A percentile compares a stretch with the other conserved stretches of the same genome.
phyloP scores from a whole-genome alignment of 768 basidiomycete species.

The Rhizopogon vulgaris region DNA sequence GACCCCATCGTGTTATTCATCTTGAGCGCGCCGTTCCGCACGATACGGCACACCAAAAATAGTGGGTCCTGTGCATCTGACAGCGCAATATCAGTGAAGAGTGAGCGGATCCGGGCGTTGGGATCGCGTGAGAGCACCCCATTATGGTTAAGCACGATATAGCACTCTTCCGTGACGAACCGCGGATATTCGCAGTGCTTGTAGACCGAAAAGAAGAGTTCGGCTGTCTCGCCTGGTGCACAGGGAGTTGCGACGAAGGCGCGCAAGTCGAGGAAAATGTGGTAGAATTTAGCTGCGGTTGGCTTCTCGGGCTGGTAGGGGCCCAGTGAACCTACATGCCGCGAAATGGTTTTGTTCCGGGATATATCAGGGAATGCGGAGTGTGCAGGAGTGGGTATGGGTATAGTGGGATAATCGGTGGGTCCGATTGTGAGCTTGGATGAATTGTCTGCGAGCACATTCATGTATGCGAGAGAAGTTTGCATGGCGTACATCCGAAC shows the following conservation, averaged over 20 bases:
- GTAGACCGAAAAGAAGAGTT: slow-evolving; percentile 91
- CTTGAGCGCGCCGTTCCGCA: slow-evolving; percentile 83
- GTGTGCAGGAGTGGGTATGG: slow-evolving; percentile 56
- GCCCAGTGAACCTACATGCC: slow-evolving; percentile 30
- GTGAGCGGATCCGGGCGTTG: slow-evolving; percentile 66
- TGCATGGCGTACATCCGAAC: slow-evolving; percentile 92
- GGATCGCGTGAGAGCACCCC: slow-evolving; percentile 83
- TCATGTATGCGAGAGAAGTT: slow-evolving; percentile 71
- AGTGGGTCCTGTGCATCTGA: slow-evolving; percentile 83
- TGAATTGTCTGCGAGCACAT: slow-evolving; percentile 38
- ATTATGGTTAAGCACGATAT: slow-evolving; percentile 84
- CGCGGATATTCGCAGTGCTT: slow-evolving; percentile 68
- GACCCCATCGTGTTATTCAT: slow-evolving; percentile 53
- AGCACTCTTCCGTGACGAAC: slow-evolving; percentile 93
- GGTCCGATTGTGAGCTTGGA: slow-evolving; percentile 29
- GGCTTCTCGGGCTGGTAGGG: slow-evolving; percentile 26
- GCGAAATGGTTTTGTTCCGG: slow-evolving; percentile 25
- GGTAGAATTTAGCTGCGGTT: slow-evolving; percentile 71
- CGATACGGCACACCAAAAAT: slow-evolving; percentile 85
- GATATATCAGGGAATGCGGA: slow-evolving; percentile 62
- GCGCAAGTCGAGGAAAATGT: slow-evolving; percentile 84
- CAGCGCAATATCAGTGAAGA: slow-evolving; percentile 85
- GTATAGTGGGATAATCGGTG: slow-evolving; percentile 42
- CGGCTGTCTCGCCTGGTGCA: slow-evolving; percentile 85
- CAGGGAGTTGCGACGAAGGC: slow-evolving; percentile 91